Base-by-base conservation (phyloP, 371 early-diverging fungal species). In the Choanephora cucurbitarum region DNA sequence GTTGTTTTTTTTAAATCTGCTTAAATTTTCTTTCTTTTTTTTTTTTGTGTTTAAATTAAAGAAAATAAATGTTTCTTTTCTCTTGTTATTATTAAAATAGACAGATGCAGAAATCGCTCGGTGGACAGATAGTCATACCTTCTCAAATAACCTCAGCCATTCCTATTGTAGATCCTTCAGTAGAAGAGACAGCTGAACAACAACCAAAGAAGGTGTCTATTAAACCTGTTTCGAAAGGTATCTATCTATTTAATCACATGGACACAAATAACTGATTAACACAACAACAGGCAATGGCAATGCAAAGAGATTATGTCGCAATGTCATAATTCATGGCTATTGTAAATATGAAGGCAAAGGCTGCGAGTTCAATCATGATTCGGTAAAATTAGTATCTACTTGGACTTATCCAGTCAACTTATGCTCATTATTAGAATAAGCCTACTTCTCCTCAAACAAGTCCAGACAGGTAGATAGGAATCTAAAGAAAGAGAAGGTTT, bases 341-440 rank as follows among this genome's bases (percentile, higher is more conserved):
- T 94, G 94, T 81, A 91, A 91, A 70, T 90, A 73, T 53, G 92
- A 94, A 76, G 80, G 82, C 60, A 86, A 67, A 91, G 94, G 34
- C 8, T 94, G 94, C 72, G 88, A 89, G 73, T 94, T 90, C 69
- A 89, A 86, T 58, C 94, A 94, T 64, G 88, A 89, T 50, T 62
- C 68, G 62, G 89, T 87, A 75, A 54, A 39, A 46, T 21, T 49
- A 42, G 23, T 22, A 34, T 3, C 1, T 42, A 17, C 51, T 44
- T 47, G 39, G 28, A 23, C 21, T 22, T 17, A 41, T 18, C 46
- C 22, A 45, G 33, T 33, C 31, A 33, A 49, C 47, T 57, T 14
- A 69, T 28, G n/a, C n/a, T 17, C 45, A 49, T 46, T n/a, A 48
- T 41, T 55, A 62, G 49, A 61, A 68, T 49, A 61, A 51, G 37